Evolutionary conservation across 2,329 filamentous ascomycete genomes (phyloP), one percentile per base, ranked within the genome.

Genomic region (Cladophialophora immunda): DNA sequence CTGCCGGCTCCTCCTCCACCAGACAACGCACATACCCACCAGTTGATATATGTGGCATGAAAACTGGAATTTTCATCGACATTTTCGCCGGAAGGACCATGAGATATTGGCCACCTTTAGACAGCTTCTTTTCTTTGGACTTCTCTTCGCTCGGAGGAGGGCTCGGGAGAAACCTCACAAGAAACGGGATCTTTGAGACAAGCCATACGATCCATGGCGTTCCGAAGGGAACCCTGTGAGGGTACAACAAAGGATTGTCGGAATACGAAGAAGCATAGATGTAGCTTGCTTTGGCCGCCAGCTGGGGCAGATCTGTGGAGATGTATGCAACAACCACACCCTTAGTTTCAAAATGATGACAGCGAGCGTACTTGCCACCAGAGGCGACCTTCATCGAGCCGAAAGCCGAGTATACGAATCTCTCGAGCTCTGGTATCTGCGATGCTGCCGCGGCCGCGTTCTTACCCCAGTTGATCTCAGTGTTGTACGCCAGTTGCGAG

Each of bases 361-460:
- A 65, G 5, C 63, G 57, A 19, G 57, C 50, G 52, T 65, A 61
- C 19, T 65, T 65, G 9, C 58, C 63, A n/a, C 36, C 50, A 19
- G 63, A 65, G 22, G 63, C 63, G 25, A 56, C 50, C 27, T 61
- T 65, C 57, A 65, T 65, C 17, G 63, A 65, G 25, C 57, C 63
- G 29, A 65, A 61, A 34, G 63, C 50, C 22, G 63, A 65, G 50
- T 65, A 65, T 9, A 65, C 29, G 50, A 56, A 61, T 38, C 32
- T 60, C 57, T 65, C 57, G 4, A 65, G 63, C 50, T 56, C 50
- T 7, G 50, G 57, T 17, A 56, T 61, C 27, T 61, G 50, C 6
- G 57, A 32, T 4, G 63, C 63, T 17, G 63, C 63, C 2, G 27
- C 52, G 11, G 63, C 63, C 4, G 63, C 63, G 17, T 65, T 65